Percentiles rank a stretch among this genome's conserved stretches.
phyloP scores from a whole-genome alignment of 228 moss, liverwort and hornwort genomes.

The Sphagnum fallax region DNA sequence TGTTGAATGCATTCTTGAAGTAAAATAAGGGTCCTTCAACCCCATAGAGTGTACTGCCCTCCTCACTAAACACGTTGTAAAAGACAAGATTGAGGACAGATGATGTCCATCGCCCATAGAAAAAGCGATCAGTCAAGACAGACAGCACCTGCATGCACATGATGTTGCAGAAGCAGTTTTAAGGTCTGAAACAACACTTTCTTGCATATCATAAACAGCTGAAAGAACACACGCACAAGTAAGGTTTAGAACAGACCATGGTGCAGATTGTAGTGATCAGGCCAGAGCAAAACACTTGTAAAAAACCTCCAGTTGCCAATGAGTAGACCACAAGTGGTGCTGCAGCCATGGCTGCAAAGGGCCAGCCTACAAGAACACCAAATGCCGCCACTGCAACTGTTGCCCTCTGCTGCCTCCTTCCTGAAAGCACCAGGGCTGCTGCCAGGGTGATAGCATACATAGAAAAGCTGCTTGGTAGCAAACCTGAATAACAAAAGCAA shows the following conservation, averaged over 20 bases:
- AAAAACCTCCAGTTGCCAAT: conserved; percentile 52
- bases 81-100: conserved; percentile 77
- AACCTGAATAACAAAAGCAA: conserved; percentile 25
- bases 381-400: conserved; percentile 80
- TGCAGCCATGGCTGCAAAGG: conserved; percentile 83
- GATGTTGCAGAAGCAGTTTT: background rate
- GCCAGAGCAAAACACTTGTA: conserved; percentile 63
- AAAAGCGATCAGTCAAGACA: conserved; percentile 61
- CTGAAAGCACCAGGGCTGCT: conserved; percentile 55
- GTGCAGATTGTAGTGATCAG: conserved; percentile 54
- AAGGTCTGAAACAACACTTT: background rate
- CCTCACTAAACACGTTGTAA: conserved; percentile 81
- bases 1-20: conserved; percentile 78
- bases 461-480: conserved; percentile 93
- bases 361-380: conserved; percentile 93
- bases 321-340: conserved; percentile 68
- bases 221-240: background rate
- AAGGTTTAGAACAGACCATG: conserved; percentile 37
- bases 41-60: conserved; percentile 86
- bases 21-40: conserved; percentile 80
- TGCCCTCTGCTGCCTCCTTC: conserved; percentile 31
- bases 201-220: background rate
- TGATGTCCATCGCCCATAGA: conserved; percentile 90
- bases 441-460: conserved; percentile 93
- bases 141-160: conserved; percentile 44